Percentiles rank a stretch among this genome's conserved stretches.
Conservation (phyloP, 345 rosid genomes). For the Euphorbia pulcherrima region DNA sequence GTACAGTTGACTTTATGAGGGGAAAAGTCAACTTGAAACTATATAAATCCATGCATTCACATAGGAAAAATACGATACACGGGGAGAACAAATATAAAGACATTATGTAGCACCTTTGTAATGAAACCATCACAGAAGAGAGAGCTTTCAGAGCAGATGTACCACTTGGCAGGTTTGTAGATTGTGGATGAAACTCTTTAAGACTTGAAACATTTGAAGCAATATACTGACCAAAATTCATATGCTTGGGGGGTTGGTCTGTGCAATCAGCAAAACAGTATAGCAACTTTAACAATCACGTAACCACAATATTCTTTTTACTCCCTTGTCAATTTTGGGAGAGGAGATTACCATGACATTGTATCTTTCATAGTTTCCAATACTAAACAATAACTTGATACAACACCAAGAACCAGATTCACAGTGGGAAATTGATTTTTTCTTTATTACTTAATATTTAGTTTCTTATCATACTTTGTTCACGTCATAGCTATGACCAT, state of each 20-base stretch:
- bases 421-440: neutral
- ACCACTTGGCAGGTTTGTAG: conserved; percentile 45
- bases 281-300: conserved; percentile 4
- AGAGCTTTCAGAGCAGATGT: conserved; percentile 59
- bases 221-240: conserved; percentile 53
- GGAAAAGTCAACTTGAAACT: neutral
- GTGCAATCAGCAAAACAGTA: conserved; percentile 26
- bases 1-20: no score
- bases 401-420: neutral
- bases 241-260: conserved; percentile 72
- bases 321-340: neutral
- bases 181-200: conserved; percentile 45
- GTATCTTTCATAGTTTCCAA: neutral
- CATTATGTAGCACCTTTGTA: conserved; percentile 56
- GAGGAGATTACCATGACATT: neutral
- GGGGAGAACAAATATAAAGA: neutral
- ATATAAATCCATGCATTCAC: neutral
- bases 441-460: neutral
- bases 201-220: conserved; percentile 72
- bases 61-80: neutral
- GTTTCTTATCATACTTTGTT: neutral
- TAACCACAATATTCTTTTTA: neutral
- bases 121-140: conserved; percentile 65
- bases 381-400: neutral
- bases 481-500: neutral